Evolutionary conservation across 495 filamentous ascomycete genomes (phyloP), one percentile per base, ranked within the genome.

Genomic region (Jackrogersella minutella): DNA sequence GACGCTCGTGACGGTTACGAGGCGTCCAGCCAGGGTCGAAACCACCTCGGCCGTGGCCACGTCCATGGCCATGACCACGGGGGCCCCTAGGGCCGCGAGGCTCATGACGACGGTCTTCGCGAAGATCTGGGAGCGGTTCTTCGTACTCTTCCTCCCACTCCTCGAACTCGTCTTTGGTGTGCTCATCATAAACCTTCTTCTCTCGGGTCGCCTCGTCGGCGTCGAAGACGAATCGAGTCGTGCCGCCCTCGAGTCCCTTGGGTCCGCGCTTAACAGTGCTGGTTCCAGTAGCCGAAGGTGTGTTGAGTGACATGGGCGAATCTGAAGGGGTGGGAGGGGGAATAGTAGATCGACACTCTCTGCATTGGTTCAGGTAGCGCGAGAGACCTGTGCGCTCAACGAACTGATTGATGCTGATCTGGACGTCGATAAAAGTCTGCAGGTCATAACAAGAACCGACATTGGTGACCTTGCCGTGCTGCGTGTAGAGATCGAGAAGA

Each of bases 191-290:
- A 6, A 82, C 77, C 13, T 81, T 79, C 68, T 86, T 85, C 79
- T 99, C 95, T 16, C 80, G 82, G 34, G 82, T 83, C 10, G 92
- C 94, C 51, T 90, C 84, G 41, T 85, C 87, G 10, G 90, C 85
- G 71, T 97, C 92, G 26, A 98, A 87, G 81, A 97, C 92, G 72
- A 97, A 99, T 10, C 95, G 88, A 26, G 95, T 84, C 0, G 96
- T 96, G 7, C 89, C 90, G 11, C 63, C 66, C 19, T 92, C 88
- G 28, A 86, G 82, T 43, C 85, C 85, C 50, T 88, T 85, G 16
- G 71, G 61, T n/a, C 78, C 80, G 26, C 79, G 77, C 66, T 78
- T 78, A 22, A 73, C 69, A 16, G 76, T 76, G 28, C 80, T 72
- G 37, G 63, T 74, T 22, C 73, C 73, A 2, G 66, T 56, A 40